Evolutionary conservation across 495 filamentous ascomycete genomes (phyloP), one percentile per base, ranked within the genome.

Genomic region (Glutinoglossum americanum): DNA sequence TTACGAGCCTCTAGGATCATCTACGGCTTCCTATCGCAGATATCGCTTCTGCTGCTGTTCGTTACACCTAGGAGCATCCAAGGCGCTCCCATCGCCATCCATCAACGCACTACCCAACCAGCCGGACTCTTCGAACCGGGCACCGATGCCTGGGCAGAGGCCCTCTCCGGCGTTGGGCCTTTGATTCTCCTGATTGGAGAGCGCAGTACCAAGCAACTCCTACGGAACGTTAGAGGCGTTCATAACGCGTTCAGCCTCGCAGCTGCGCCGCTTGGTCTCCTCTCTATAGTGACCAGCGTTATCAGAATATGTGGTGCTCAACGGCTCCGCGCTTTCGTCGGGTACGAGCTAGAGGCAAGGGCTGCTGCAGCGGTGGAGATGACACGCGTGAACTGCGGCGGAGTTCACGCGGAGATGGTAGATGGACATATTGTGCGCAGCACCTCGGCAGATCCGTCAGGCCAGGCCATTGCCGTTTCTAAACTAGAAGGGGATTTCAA

Each of bases 231-330:
- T 4, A 28, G 55, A 4, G 55, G 55, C 5, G 1, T 37, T 35
- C 55, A 44, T 19, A 57, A 45, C 35, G 55, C 35, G 2, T 57
- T 37, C 55, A 57, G 55, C 55, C 55, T 57, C 55, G 55, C 55
- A 11, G 55, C 44, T 19, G 55, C 55, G 25, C 55, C 55, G 25
- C 55, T 57, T n/a, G 55, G 55, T 26, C 55, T 57, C 32, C 35
- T 57, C 28, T 57, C 35, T 8, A 35, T 57, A 5, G 33, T 57
- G 28, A 57, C 55, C 5, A 44, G 55, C 30, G 27, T 37, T 25
- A 44, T 44, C 25, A 21, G 55, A 17, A 10, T 57, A 19, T 41
- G 55, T 33, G 55, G 55, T 7, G 5, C 25, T 19, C 55, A 41
- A 33, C 55, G 35, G 33, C 21, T 57, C 33, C 55, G 55, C 1